phyloP scores from a whole-genome alignment of 2,329 filamentous ascomycete genomes.

The Leptographium wingfieldii region DNA sequence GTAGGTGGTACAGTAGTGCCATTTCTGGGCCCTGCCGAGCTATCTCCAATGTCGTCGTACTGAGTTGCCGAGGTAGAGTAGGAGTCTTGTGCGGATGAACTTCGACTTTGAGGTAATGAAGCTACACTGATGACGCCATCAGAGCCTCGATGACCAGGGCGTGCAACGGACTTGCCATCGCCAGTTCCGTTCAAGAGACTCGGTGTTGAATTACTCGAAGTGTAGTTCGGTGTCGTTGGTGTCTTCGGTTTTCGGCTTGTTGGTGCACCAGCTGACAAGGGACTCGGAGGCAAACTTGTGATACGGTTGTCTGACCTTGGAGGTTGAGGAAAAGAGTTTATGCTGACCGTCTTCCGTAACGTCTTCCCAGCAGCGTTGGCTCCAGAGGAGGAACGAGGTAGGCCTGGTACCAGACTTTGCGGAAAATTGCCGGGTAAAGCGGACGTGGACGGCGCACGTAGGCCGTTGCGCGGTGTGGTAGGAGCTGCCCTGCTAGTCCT shows the following conservation, averaged over 20 bases:
- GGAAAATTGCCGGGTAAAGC: constrained; percentile 15
- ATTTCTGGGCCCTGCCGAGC: constrained; percentile 20
- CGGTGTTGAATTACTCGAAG: constrained; percentile 42
- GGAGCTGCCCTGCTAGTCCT: constrained; percentile 39
- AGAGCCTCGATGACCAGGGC: constrained; percentile 51
- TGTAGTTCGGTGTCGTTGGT: constrained; percentile 39
- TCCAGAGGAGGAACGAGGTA: constrained; percentile 37
- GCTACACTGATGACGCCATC: constrained; percentile 65
- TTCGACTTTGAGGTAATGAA: constrained; percentile 78
- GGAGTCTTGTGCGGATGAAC: constrained; percentile 83
- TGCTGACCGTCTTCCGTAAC: constrained; percentile 79
- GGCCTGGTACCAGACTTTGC: constrained; percentile 25
- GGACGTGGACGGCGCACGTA: constrained; percentile 10
- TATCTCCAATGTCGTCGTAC: constrained; percentile 66
- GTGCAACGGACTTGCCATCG: constrained; percentile 61
- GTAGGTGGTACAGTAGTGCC: constrained; percentile 12
- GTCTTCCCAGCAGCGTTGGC: constrained; percentile 52
- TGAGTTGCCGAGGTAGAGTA: constrained; percentile 85
- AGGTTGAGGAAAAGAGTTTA: constrained; percentile 85
- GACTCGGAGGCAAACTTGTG: constrained; percentile 50
- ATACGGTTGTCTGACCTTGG: constrained; percentile 52
- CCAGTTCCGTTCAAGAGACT: constrained; percentile 70
- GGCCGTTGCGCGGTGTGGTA: constrained; percentile 32
- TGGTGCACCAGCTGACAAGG: constrained; percentile 39
- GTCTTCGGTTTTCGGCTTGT: constrained; percentile 41